Percentiles rank a stretch among this genome's conserved stretches.
phyloP scores from a whole-genome alignment of 2,329 filamentous ascomycete genomes.

The Penicillium psychrosexuale region DNA sequence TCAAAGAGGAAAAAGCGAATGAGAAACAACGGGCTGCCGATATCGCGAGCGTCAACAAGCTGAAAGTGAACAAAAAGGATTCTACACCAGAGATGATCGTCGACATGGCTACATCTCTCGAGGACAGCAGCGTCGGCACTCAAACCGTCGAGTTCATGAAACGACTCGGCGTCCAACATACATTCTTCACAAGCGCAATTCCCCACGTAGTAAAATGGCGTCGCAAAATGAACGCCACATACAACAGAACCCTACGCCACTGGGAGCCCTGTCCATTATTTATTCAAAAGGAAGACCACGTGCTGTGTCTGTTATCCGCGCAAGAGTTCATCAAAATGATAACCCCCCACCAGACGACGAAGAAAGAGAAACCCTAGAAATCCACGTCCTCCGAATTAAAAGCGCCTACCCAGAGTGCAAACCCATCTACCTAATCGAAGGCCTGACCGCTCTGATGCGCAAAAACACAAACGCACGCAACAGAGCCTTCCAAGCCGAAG shows the following conservation, averaged over 20 bases:
- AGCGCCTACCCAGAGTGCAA: constrained; percentile 52
- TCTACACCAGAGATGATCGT: constrained; percentile 76
- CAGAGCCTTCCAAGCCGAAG: constrained; percentile 63
- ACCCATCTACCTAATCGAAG: constrained; percentile 70
- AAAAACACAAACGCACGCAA: constrained; percentile 68
- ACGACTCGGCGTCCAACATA: constrained; percentile 41
- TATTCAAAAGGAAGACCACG: constrained; percentile 57
- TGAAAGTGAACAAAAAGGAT: constrained; percentile 68
- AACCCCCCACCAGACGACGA: constrained; percentile 34
- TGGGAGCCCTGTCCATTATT: constrained; percentile 61
- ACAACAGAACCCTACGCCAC: constrained; percentile 57
- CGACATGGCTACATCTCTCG: constrained; percentile 60
- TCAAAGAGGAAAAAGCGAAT: constrained; percentile 55
- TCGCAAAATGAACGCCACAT: constrained; percentile 62
- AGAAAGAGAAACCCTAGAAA: constrained; percentile 50
- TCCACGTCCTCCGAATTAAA: constrained; percentile 58
- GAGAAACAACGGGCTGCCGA: constrained; percentile 66
- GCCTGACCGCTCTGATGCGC: constrained; percentile 62
- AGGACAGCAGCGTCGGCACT: constrained; percentile 44
- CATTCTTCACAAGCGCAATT: constrained; percentile 37
- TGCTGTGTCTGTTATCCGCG: constrained; percentile 60
- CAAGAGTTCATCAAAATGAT: constrained; percentile 64
- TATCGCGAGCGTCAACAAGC: constrained; percentile 69
- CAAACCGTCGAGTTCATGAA: constrained; percentile 45
- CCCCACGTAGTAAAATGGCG: constrained; percentile 64